Percentiles rank a stretch among this genome's conserved stretches.
These are phyloP conservation scores for Starmerella khaoyaiensis DNA, from an alignment of 805 yeast genomes.

Conservation along the genomic window DNA sequence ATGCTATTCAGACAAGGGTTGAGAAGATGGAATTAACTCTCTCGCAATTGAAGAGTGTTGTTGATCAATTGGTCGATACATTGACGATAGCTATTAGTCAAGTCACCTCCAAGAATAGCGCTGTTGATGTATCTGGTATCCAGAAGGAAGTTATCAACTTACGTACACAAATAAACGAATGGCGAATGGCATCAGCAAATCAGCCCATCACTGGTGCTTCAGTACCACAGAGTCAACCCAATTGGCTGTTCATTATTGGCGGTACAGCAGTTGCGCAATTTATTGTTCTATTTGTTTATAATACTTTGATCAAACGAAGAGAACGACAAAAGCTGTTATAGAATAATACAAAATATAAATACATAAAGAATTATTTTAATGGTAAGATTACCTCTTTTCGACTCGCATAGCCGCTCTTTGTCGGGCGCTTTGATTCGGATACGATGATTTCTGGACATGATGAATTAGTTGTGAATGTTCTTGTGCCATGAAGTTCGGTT, in stretches of 20 bases:
- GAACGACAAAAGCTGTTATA: slow-evolving; percentile 3
- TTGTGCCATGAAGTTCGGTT: slow-evolving; percentile 8
- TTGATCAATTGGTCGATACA: slow-evolving; percentile 15
- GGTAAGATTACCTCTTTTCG: slow-evolving; percentile 2
- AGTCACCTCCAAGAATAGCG: background rate
- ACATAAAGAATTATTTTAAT: background rate
- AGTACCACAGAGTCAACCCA: too few species aligned
- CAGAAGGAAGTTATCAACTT: slow-evolving; percentile 8
- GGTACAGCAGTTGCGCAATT: slow-evolving; percentile 10
- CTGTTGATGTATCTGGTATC: background rate
- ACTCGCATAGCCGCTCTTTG: slow-evolving; percentile 11
- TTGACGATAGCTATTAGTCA: slow-evolving; percentile 7
- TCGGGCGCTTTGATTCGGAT: slow-evolving; percentile 6
- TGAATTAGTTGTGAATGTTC: slow-evolving; percentile 1
- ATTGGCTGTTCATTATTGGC: slow-evolving; percentile 4
- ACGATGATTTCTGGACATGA: slow-evolving; percentile 6
- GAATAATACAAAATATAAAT: background rate
- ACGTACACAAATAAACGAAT: slow-evolving; percentile 12
- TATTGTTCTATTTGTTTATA: slow-evolving; percentile 3
- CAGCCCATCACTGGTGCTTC: background rate
- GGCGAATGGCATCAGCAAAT: slow-evolving; percentile 1
- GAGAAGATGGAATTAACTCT: slow-evolving; percentile 9
- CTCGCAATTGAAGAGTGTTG: slow-evolving; percentile 9
- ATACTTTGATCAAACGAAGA: slow-evolving; percentile 4
- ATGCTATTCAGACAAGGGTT: slow-evolving; percentile 5